Base-by-base conservation (phyloP, 345 rosid species). In the Tarenaya hassleriana region DNA sequence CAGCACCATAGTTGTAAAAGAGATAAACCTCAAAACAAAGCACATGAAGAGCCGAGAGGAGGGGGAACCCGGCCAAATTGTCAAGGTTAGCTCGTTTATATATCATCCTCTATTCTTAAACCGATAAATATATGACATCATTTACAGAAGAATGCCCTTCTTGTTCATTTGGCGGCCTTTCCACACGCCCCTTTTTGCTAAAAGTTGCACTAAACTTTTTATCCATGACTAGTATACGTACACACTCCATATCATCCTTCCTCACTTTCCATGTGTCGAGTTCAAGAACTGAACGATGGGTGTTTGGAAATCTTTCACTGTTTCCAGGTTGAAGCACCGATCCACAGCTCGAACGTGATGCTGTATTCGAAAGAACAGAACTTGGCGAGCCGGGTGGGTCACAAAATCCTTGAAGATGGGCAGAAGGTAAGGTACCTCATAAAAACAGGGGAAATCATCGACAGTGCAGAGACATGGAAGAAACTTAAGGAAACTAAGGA, bases 311-410 rank as follows among this genome's bases (percentile, higher is more conserved):
- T 15, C 62, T 46, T 58, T 39, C 10, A 55, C 16, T 8, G 16
- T 44, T 75, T 80, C 20, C 86, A 91, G 98, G 78, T 87, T 7
- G 98, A 87, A 77, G 95, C 95, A 19, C 88, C 94, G 4, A 75
- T 91, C 59, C 98, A 91, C 71, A 91, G 96, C 74, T 91, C 98
- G 10, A 87, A 84, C 15, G 95, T 87, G 75, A 87, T 91, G 98
- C 68, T 87, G 3, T 84, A 87, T 66, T 91, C 96, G 0, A 84
- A 84, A 66, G 98, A 91, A 34, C 52, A 84, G 66, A 70, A 87
- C 0, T 79, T 81, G 3, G 75, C 77, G 10, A 91, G 98, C 62
- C 76, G 96, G 21, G 80, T 87, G 48, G 96, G 96, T 24, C 98
- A 84, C 66, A 84, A 77, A 60, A 64, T 77, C 17, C 85, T 84